Base-by-base conservation (phyloP, 2,329 filamentous ascomycete species). In the Exophiala viscosa region DNA sequence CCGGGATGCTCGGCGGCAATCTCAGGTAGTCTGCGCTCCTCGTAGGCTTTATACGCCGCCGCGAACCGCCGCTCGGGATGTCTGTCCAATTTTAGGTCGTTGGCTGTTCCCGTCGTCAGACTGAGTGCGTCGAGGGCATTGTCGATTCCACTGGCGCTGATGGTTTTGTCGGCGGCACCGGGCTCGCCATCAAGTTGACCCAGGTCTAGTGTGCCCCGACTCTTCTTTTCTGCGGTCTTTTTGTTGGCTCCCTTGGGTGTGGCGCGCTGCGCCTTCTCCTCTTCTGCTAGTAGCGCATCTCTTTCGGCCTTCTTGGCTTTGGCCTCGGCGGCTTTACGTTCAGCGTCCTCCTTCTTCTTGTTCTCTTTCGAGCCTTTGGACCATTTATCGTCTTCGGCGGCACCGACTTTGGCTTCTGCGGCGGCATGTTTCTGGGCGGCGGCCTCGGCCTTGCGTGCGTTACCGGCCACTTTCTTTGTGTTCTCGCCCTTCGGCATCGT, bases 261-360 rank as follows among this genome's bases (percentile, higher is more conserved):
- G 17, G 79, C 71, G 62, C 83, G 76, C 65, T 81, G 73, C 63
- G 80, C 73, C 51, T 81, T 85, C 67, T 96, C 92, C 72, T 99
- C 93, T 67, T 88, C 90, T 52, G 84, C 85, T 34, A 90, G 74
- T 18, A 91, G 75, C 9, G 91, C 89, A 1, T 95, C 91, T 45
- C 87, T 87, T 69, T 97, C 93, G 46, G 91, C 92, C 74, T 96
- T 97, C 74, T 96, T 95, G 51, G 86, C 84, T 2, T 87, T 88
- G 50, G 79, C 81, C 67, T 95, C 89, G 50, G 86, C 87, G 62
- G 87, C 90, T 73, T 92, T 95, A 45, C 84, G 85, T 45, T 87
- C 88, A 48, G 91, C 90, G 33, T 87, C 86, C 63, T 95, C 90
- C 90, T 95, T 95, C 76, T 96, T 99, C 38, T 85, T 76, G 64